These are phyloP conservation scores for Trametes cubensis DNA, from an alignment of 768 basidiomycete genomes.

Conservation along the genomic window DNA sequence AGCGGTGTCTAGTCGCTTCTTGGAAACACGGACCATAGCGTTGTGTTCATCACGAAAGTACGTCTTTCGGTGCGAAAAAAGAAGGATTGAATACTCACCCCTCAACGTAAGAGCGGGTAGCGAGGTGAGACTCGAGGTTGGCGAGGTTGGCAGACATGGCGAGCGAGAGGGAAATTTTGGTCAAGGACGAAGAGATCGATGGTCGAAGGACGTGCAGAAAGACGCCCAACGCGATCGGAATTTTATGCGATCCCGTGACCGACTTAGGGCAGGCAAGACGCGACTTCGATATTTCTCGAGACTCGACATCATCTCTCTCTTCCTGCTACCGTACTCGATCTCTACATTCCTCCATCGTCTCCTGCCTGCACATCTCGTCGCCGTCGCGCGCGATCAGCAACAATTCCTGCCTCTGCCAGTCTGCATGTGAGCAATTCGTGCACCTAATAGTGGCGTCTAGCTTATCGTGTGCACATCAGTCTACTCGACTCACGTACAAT, in stretches of 20 bases:
- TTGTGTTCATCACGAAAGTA: constrained; percentile 58
- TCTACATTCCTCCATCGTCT: not conserved
- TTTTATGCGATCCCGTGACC: constrained; percentile 23
- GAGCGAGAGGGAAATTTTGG: constrained; percentile 1
- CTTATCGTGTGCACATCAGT: constrained; percentile 13
- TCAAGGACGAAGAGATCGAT: constrained; percentile 24
- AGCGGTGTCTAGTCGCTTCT: constrained; percentile 94
- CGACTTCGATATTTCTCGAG: constrained; percentile 6
- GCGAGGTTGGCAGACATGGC: constrained; percentile 68
- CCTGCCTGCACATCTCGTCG: not conserved
- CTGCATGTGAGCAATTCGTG: not conserved
- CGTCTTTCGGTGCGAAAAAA: constrained; percentile 16
- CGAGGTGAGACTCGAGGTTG: constrained; percentile 85
- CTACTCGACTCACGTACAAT: not conserved
- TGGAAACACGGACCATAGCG: constrained; percentile 98
- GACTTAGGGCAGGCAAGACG: constrained; percentile 16
- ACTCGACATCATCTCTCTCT: constrained; percentile 4
- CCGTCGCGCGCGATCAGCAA: not conserved
- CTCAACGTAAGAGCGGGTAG: constrained; percentile 85
- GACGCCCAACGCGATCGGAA: constrained; percentile 15
- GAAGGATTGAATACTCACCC: constrained; percentile 62
- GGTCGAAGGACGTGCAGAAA: constrained; percentile 9
- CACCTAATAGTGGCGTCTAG: not conserved
- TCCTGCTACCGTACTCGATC: not conserved
- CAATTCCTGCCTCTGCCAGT: not conserved